phyloP scores from a whole-genome alignment of 805 yeast species.

The Candida multigemmis region DNA sequence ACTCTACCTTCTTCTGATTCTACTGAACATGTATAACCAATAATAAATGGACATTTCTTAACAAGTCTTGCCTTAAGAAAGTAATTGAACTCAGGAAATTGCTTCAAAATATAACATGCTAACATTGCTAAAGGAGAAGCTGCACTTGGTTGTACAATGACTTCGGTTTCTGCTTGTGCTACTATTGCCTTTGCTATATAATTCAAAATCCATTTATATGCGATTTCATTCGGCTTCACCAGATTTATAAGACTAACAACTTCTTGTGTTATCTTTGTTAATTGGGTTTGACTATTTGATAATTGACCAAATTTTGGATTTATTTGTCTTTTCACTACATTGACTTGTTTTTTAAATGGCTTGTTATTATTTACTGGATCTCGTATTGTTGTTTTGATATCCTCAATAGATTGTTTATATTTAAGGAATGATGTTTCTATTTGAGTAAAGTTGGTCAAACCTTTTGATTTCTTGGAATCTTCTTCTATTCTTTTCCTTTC shows the following conservation, averaged over 20 bases:
- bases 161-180: conserved; percentile 90
- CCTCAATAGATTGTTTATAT: conserved; percentile 42
- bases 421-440: conserved; percentile 37
- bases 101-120: conserved; percentile 42
- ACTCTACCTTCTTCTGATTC: conserved; percentile 76
- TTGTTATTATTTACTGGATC: conserved; percentile 43
- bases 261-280: conserved; percentile 41
- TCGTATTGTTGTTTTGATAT: conserved; percentile 54
- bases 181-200: conserved; percentile 79
- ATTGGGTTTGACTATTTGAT: conserved; percentile 60
- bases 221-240: conserved; percentile 40
- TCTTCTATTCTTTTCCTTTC: conserved; percentile 25
- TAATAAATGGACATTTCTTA: conserved; percentile 82
- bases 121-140: conserved; percentile 74
- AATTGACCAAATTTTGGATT: conserved; percentile 90
- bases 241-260: conserved; percentile 40
- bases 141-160: conserved; percentile 65
- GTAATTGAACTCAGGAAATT: conserved; percentile 42
- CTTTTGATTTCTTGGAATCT: conserved; percentile 25
- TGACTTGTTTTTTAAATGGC: conserved; percentile 43
- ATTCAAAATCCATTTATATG: conserved; percentile 68
- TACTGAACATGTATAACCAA: conserved; percentile 70
- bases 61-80: conserved; percentile 71
- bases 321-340: conserved; percentile 61
- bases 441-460: conserved; percentile 19